Evolutionary conservation across 345 rosid species (phyloP).

Genomic region (Eucalyptus guilfoylei): DNA sequence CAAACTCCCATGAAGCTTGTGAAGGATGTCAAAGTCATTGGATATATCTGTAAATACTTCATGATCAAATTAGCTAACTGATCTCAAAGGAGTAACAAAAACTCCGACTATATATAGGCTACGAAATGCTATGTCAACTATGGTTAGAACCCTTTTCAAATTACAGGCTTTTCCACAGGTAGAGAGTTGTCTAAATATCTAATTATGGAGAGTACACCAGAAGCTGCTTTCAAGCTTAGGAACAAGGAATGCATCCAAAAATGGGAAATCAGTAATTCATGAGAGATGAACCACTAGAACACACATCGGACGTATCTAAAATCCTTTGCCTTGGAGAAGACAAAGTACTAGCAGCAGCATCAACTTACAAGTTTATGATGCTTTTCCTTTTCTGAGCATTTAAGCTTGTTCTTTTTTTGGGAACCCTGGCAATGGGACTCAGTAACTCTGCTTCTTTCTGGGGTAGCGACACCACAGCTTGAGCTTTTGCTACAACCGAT

Average conservation of each 20-base stretch:
- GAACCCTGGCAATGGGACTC: constrained; percentile 59
- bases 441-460: constrained; percentile 21
- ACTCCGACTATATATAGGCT: background rate
- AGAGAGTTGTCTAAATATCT: background rate
- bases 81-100: background rate
- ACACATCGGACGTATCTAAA: constrained; percentile 75
- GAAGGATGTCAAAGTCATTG: background rate
- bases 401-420: constrained; percentile 36
- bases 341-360: constrained; percentile 44
- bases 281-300: constrained; percentile 71
- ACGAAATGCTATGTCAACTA: background rate
- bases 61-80: background rate
- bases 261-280: constrained; percentile 43
- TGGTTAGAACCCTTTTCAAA: background rate
- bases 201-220: background rate
- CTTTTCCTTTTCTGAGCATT: constrained; percentile 70
- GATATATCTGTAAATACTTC: background rate
- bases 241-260: no score
- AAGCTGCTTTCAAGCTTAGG: background rate
- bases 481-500: background rate
- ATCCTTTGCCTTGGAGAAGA: constrained; percentile 80
- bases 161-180: background rate
- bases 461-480: background rate
- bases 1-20: no score
- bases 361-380: constrained; percentile 57